Base-by-base conservation (phyloP, 2,329 filamentous ascomycete species). In the Diaporthe aspalathi region DNA sequence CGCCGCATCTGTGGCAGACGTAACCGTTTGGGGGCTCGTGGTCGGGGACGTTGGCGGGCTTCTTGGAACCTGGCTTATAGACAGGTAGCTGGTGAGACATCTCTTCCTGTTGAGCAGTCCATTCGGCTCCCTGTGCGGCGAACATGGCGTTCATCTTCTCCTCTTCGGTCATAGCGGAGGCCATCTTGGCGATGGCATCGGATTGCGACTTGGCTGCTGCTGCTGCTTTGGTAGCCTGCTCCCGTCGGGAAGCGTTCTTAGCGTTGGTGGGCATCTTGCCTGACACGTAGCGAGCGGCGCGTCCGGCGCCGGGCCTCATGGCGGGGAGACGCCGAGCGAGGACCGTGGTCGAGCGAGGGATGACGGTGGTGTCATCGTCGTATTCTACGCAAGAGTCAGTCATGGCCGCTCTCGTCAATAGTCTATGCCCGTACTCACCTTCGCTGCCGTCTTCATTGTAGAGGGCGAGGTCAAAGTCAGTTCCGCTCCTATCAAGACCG, bases 291-390 rank as follows among this genome's bases (percentile, higher is more conserved):
- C 96, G 91, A 74, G 95, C 94, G 70, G 96, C 97, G 75, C 94
- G 90, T 67, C 96, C 97, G 74, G 94, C 94, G 38, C 96, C 96
- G 60, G 92, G 92, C 78, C 95, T 94, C 67, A 90, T 86, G 8
- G 96, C 93, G 3, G 96, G 96, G 74, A 96, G 87, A 73, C 96
- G 91, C 72, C 94, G 91, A 50, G 95, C 96, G 76, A 98, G 92
- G 70, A 99, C 94, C 0, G 94, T 97, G 2, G 95, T 98, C 22
- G 96, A 97, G 77, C 96, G 93, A 54, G 95, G 94, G 67, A 99
- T 97, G 76, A 98, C 95, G n/a, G 93, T 94, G 0, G 96, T 98
- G 80, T 99, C 96, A 85, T 99, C 96, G 77, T 97, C 94, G 79
- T 98, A 98, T 83, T 97, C 96, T 97, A 78, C 14, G 12, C 5